Conservation (phyloP, 306 rosid genomes). For the Cotoneaster glaucophyllus region DNA sequence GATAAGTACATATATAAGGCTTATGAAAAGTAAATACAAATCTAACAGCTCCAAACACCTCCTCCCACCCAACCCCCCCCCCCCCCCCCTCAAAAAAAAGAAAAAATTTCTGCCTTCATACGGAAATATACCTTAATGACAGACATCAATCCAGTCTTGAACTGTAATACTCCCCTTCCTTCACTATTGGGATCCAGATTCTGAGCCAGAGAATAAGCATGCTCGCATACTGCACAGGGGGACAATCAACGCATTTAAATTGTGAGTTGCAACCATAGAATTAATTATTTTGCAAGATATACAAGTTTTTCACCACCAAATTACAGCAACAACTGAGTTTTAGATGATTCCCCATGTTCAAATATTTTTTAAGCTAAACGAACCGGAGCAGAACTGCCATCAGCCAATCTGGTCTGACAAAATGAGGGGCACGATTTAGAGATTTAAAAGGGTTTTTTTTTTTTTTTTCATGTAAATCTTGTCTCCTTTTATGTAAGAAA, state of each 20-base stretch:
- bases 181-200: conserved; percentile 92
- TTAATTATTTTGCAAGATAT: not conserved
- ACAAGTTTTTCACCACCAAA: not conserved
- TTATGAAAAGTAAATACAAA: not conserved
- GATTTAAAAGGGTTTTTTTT: not conserved
- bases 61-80: too few species aligned
- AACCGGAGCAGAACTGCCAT: not conserved
- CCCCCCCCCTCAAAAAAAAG: too few species aligned
- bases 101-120: not conserved
- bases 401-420: not conserved
- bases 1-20: not conserved
- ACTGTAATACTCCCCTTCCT: conserved; percentile 95
- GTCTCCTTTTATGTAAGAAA: not conserved
- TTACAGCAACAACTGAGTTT: not conserved
- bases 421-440: not conserved
- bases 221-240: conserved; percentile 79
- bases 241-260: conserved; percentile 7
- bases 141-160: conserved; percentile 95
- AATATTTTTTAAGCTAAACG: not conserved
- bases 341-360: not conserved
- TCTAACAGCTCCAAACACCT: not conserved
- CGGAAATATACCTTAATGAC: conserved; percentile 70
- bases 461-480: not conserved
- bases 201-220: conserved; percentile 87
- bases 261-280: not conserved